Evolutionary conservation across 495 filamentous ascomycete genomes (phyloP), one percentile per base, ranked within the genome.

Genomic region (Tuber indicum): DNA sequence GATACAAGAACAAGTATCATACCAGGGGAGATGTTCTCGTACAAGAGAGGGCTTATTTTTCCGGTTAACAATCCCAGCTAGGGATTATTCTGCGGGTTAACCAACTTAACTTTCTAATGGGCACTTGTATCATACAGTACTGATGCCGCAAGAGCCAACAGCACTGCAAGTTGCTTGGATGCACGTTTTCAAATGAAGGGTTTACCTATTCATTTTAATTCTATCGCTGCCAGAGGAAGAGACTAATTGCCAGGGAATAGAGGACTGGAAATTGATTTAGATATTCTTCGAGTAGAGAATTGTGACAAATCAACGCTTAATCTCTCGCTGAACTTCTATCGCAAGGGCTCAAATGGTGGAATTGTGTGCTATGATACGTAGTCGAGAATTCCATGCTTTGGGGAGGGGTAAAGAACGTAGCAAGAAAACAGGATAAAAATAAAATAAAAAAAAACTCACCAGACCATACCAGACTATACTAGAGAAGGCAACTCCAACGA

Each of bases 141-240:
- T 58, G 23, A 2, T 14, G 26, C n/a, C 52, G 26, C 26, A 16
- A 32, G 3, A 36, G 4, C 58, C 6, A 2, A 66, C 58, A 19
- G 17, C 16, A 32, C 58, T 36, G 9, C 4, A 36, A 12, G 58
- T 14, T 10, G n/a, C 12, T 32, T 36, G 58, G 58, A 6, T 36
- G 12, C 58, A 66, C 16, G 12, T 32, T 62, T 52, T 36, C 17
- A 70, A 69, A 71, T 41, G 49, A 80, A 42, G 44, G 41, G 47
- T 32, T 72, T 66, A 66, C 16, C 36, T 66, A 12, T 66, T 36
- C 58, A 36, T 36, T 66, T 66, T 8, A 19, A 12, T 17, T 66
- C 58, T 66, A 36, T 36, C 4, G 36, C 58, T 66, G 14, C 58
- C n/a, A 7, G 26, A 32, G 26, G 26, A 26, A 62, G 23, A 52